Base-by-base conservation (phyloP, 2,329 filamentous ascomycete species). In the Sphaerulina vaccinii region DNA sequence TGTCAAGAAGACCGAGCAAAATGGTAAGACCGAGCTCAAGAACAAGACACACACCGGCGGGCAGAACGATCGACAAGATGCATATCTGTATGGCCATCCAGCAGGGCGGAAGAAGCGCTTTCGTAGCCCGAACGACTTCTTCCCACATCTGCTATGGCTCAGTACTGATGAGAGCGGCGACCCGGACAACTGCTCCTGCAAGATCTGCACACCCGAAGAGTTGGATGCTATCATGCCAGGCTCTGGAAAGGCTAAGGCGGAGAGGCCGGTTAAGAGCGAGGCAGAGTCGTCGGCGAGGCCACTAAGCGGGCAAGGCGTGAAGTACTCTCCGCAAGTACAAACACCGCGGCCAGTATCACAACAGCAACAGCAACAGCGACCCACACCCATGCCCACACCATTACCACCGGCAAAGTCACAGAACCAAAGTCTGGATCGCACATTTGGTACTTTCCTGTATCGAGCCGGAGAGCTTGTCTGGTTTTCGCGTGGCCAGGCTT, bases 61-160 rank as follows among this genome's bases (percentile, higher is more conserved):
- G 27, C 74, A 72, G 9, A 77, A 76, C 55, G 78, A 81, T 61
- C 69, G 80, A 49, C 78, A 81, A 59, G 81, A 84, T 62, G 79
- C 79, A 24, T 83, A 83, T 57, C 71, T 84, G 5, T 83, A 83
- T 62, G 81, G 81, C 16, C 79, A 83, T 61, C 80, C 80, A 2
- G 68, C 73, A 39, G 80, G 80, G 13, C 72, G 76, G 15, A 78
- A 75, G 64, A 82, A 82, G 67, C 73, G 79, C 42, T 84, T 77
- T 62, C 68, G 80, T 49, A 83, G 79, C 60, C 79, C 80, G 0
- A 74, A 74, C 45, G 80, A 83, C 56, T 83, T 83, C 69, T 81
- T 82, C 55, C 79, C 78, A 2, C 81, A 84, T 63, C 67, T 83
- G 2, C 65, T 82, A 1, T 82, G 80, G 79, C 74, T 84, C 1